phyloP scores from a whole-genome alignment of 495 filamentous ascomycete genomes.

The Annulohypoxylon bovei region DNA sequence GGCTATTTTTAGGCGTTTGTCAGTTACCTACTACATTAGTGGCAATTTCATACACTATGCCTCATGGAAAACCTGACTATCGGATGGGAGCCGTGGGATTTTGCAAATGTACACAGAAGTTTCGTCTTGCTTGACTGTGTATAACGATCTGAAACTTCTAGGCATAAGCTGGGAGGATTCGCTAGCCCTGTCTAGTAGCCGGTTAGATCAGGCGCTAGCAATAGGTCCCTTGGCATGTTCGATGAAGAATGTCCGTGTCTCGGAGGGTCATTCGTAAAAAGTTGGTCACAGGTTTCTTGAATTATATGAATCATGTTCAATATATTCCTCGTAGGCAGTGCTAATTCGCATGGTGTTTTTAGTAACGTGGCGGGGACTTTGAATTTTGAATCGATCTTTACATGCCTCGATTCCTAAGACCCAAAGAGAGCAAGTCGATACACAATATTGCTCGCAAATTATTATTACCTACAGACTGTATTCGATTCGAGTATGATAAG shows the following conservation, averaged over 20 bases:
- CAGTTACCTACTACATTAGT: background rate
- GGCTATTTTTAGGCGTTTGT: conserved; percentile 22
- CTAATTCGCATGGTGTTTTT: background rate
- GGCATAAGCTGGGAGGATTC: conserved; percentile 28
- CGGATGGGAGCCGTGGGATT: conserved; percentile 4
- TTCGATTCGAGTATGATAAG: background rate
- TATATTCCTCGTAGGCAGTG: background rate
- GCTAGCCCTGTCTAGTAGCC: conserved; percentile 6
- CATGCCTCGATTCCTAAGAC: background rate
- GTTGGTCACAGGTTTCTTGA: background rate
- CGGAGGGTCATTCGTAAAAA: conserved; percentile 4
- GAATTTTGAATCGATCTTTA: background rate
- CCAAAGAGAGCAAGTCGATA: too few species aligned
- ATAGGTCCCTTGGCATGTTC: conserved; percentile 7
- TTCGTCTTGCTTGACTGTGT: background rate
- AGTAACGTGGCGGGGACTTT: background rate
- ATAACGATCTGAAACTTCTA: conserved; percentile 12
- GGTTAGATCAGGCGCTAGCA: conserved; percentile 9
- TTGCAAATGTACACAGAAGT: background rate
- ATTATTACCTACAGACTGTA: background rate
- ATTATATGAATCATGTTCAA: conserved; percentile 1
- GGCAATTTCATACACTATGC: background rate
- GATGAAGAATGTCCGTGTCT: background rate
- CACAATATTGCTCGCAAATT: background rate
- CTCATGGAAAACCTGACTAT: background rate